phyloP scores from a whole-genome alignment of 2,329 filamentous ascomycete species.

The Dryadomyces quercivorus region DNA sequence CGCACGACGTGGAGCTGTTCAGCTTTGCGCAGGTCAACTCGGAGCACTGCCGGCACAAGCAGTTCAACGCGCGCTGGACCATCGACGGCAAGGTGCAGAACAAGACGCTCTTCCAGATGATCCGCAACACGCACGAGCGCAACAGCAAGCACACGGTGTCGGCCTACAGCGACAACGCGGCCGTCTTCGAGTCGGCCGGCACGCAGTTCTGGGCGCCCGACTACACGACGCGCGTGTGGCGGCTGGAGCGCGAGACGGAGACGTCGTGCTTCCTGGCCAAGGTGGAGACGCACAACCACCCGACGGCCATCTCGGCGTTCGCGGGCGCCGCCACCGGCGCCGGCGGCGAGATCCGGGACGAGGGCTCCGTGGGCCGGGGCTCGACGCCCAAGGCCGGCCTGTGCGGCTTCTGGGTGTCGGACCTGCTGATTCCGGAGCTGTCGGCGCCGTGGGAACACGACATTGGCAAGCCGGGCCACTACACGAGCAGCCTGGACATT shows the following conservation, averaged over 20 bases:
- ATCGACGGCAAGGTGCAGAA: slow-evolving; percentile 77
- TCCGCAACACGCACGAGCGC: slow-evolving; percentile 82
- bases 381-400: slow-evolving; percentile 89
- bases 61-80: slow-evolving; percentile 94
- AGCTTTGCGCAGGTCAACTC: slow-evolving; percentile 99
- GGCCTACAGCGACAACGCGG: slow-evolving; percentile 95
- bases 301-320: slow-evolving; percentile 88
- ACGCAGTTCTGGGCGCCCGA: slow-evolving; percentile 81
- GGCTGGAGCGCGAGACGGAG: slow-evolving; percentile 70
- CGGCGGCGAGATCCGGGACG: slow-evolving; percentile 90
- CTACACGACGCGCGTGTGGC: slow-evolving; percentile 77
- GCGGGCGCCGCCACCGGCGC: slow-evolving; percentile 89
- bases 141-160: slow-evolving; percentile 77
- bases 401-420: slow-evolving; percentile 87
- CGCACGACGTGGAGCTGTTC: slow-evolving; percentile 89
- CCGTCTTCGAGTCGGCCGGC: slow-evolving; percentile 66
- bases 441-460: slow-evolving; percentile 82
- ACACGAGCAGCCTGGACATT: slow-evolving; percentile 88
- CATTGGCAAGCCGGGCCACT: slow-evolving; percentile 79
- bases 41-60: slow-evolving; percentile 76
- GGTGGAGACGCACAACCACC: slow-evolving; percentile 97
- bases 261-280: slow-evolving; percentile 67
- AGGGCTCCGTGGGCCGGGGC: slow-evolving; percentile 85
- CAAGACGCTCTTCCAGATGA: slow-evolving; percentile 87
- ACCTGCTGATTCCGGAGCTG: slow-evolving; percentile 77